Percentiles rank a stretch among this genome's conserved stretches.
phyloP scores from a whole-genome alignment of 1,284 basidiomycete species.

The Violaceomyces palustris region DNA sequence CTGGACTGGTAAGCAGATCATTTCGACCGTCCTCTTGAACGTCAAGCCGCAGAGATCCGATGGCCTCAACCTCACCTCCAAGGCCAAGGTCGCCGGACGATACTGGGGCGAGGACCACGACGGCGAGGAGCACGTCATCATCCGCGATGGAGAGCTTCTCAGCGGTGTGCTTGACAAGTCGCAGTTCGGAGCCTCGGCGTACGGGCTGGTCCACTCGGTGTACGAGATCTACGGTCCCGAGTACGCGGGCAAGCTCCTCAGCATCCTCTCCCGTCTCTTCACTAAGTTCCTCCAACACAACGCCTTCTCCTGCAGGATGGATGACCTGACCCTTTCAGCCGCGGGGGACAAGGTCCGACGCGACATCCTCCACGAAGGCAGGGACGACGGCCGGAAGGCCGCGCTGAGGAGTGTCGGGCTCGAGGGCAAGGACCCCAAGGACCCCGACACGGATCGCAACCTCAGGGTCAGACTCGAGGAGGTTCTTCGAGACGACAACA shows the following conservation, averaged over 20 bases:
- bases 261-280: slow-evolving; percentile 86
- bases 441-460: slow-evolving; percentile 56
- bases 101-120: slow-evolving; percentile 63
- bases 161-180: slow-evolving; percentile 92
- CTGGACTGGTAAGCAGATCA: slow-evolving; percentile 98
- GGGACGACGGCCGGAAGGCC: slow-evolving; percentile 73
- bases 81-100: slow-evolving; percentile 77
- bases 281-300: slow-evolving; percentile 96
- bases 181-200: slow-evolving; percentile 92
- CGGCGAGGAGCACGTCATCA: slow-evolving; percentile 77
- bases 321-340: slow-evolving; percentile 84
- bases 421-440: slow-evolving; percentile 40
- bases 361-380: slow-evolving; percentile 66
- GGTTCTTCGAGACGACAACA: slow-evolving; percentile 90
- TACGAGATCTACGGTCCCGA: slow-evolving; percentile 95
- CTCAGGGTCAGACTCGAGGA: slow-evolving; percentile 67
- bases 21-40: slow-evolving; percentile 62
- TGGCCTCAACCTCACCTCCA: slow-evolving; percentile 79
- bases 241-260: slow-evolving; percentile 82
- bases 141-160: slow-evolving; percentile 90
- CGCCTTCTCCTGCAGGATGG: slow-evolving; percentile 98
- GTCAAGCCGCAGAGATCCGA: slow-evolving; percentile 76
- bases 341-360: slow-evolving; percentile 71
- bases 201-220: slow-evolving; percentile 95
- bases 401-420: slow-evolving; percentile 66